Evolutionary conservation across 306 rosid species (phyloP).

Genomic region (Gleditsia sinensis): DNA sequence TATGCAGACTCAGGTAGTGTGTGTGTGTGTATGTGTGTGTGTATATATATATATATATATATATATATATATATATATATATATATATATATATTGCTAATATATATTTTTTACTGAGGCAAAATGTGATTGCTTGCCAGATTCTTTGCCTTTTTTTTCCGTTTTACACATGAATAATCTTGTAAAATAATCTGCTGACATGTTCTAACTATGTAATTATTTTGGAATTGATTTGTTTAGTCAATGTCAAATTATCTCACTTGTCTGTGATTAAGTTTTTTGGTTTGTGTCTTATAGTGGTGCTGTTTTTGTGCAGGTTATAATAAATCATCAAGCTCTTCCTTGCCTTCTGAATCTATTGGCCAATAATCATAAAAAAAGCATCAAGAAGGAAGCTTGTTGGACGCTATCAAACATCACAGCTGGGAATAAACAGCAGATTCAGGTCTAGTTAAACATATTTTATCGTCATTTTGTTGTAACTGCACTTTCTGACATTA

Average conservation of each 20-base stretch:
- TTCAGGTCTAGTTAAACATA: constrained; percentile 61
- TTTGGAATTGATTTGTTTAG: too few species aligned
- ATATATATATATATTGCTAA: too few species aligned
- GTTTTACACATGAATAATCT: background rate
- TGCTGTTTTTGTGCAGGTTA: constrained; percentile 52
- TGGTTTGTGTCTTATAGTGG: constrained; percentile 15
- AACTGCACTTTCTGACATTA: background rate
- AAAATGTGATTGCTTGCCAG: background rate
- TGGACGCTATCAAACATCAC: constrained; percentile 97
- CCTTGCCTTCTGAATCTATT: constrained; percentile 73
- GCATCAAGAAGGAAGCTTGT: constrained; percentile 98
- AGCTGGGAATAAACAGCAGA: constrained; percentile 94
- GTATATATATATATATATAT: too few species aligned
- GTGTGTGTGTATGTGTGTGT: too few species aligned
- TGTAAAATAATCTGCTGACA: too few species aligned
- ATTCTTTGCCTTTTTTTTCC: background rate
- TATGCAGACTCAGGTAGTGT: constrained; percentile 96
- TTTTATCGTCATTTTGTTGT: background rate
- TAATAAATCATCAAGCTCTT: constrained; percentile 79
- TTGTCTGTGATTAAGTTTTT: background rate
- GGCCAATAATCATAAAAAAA: constrained; percentile 80
- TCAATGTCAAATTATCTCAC: background rate
- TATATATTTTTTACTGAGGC: too few species aligned
- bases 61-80: too few species aligned
- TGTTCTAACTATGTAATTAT: too few species aligned